Conservation (phyloP, 345 rosid species). For the Pugionium cornutum region DNA sequence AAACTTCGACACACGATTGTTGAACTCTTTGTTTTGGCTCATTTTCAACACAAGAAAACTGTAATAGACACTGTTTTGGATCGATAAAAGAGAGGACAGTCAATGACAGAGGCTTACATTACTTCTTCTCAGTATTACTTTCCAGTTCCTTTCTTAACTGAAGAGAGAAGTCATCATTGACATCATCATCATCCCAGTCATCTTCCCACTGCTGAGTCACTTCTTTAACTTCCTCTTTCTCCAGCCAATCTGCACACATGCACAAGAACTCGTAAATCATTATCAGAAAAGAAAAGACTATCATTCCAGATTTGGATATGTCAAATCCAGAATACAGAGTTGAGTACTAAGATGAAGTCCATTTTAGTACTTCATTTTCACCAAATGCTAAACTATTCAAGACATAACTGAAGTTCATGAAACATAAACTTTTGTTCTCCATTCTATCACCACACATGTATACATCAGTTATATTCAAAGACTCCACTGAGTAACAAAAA, state of each 20-base stretch:
- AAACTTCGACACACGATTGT: not conserved
- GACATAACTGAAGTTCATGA: not conserved
- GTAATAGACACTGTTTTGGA: not conserved
- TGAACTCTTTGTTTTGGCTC: not conserved
- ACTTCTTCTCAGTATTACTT: slow-evolving; percentile 53
- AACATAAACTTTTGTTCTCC: not conserved
- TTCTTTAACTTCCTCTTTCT: slow-evolving; percentile 74
- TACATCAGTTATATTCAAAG: not conserved
- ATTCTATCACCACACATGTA: not conserved
- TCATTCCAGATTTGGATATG: not conserved
- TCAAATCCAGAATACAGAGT: not conserved
- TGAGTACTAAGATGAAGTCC: not conserved
- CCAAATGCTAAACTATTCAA: not conserved
- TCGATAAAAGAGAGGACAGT: not conserved
- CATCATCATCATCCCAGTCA: slow-evolving; percentile 97
- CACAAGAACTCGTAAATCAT: not conserved
- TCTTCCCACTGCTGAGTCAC: slow-evolving; percentile 92
- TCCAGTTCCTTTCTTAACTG: slow-evolving; percentile 88
- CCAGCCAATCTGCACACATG: slow-evolving; percentile 62
- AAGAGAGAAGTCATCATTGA: slow-evolving; percentile 82
- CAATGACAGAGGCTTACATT: slow-evolving; percentile 2
- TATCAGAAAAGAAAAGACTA: not conserved
- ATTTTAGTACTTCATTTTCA: not conserved
- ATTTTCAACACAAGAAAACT: not conserved
- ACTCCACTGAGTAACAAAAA: not conserved